Conservation (phyloP, 2,329 filamentous ascomycete species). For the Arachnopeziza araneosa region DNA sequence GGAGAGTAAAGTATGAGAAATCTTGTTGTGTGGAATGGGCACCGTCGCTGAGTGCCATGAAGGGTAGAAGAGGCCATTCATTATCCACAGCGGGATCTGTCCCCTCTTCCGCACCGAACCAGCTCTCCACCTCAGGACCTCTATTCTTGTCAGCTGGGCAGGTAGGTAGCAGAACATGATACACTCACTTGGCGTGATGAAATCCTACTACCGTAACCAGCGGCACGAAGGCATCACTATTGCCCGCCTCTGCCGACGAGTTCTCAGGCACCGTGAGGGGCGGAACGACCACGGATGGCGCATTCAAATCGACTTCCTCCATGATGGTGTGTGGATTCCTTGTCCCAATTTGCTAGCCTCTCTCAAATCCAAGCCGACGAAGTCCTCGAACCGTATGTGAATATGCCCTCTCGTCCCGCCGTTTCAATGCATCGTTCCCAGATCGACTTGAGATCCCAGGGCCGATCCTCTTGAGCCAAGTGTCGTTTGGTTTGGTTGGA, state of each 20-base stretch:
- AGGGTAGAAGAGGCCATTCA: conserved; percentile 87
- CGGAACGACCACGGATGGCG: conserved; percentile 1
- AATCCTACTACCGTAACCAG: conserved; percentile 78
- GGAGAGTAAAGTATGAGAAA: conserved; percentile 96
- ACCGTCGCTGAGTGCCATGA: conserved; percentile 95
- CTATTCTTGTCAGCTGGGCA: conserved; percentile 24
- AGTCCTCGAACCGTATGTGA: neutral
- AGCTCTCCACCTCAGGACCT: conserved; percentile 89
- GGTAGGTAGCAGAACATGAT: conserved; percentile 8
- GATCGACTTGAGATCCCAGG: neutral
- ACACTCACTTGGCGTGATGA: conserved; percentile 64
- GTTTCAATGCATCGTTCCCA: neutral
- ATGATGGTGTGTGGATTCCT: conserved; percentile 4
- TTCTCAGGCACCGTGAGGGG: neutral
- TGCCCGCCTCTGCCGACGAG: conserved; percentile 18
- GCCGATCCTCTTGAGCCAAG: neutral
- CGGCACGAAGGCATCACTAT: conserved; percentile 47
- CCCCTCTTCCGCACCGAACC: conserved; percentile 74
- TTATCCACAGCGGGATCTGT: conserved; percentile 75
- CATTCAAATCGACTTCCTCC: conserved; percentile 16
- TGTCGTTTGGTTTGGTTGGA: neutral
- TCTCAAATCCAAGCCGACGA: neutral
- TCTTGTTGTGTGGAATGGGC: conserved; percentile 91
- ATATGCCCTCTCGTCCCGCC: neutral
- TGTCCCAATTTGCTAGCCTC: neutral